Conservation (phyloP, 495 filamentous ascomycete genomes). For the Bathelium albidoporum region DNA sequence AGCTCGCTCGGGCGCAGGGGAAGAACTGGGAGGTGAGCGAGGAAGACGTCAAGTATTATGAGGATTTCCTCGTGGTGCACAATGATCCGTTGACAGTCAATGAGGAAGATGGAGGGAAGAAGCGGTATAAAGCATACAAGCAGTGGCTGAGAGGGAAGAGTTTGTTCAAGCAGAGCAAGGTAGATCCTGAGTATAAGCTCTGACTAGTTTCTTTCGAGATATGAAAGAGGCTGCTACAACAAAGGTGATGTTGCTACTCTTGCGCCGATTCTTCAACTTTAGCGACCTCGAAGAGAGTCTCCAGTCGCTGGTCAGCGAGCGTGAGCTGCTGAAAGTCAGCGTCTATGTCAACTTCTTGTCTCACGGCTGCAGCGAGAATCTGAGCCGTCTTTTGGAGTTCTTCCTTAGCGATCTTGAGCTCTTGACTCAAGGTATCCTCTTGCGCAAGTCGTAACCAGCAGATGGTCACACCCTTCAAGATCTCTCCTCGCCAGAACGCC, state of each 20-base stretch:
- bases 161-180: constrained; percentile 71
- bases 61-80: constrained; percentile 60
- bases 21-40: constrained; percentile 34
- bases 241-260: neutral
- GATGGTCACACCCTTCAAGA: constrained; percentile 51
- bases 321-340: constrained; percentile 31
- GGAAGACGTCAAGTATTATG: constrained; percentile 64
- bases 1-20: neutral
- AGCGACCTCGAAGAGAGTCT: constrained; percentile 30
- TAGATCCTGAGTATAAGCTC: constrained; percentile 33
- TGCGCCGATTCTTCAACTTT: neutral
- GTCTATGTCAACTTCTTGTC: constrained; percentile 24
- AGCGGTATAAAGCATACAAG: constrained; percentile 88
- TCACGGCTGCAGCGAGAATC: constrained; percentile 30
- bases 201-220: neutral
- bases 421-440: constrained; percentile 26
- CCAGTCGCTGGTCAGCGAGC: constrained; percentile 34
- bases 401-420: constrained; percentile 30
- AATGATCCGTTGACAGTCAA: constrained; percentile 83
- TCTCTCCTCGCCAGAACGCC: constrained; percentile 52
- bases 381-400: constrained; percentile 38
- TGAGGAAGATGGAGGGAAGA: constrained; percentile 74
- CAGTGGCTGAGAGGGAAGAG: constrained; percentile 92
- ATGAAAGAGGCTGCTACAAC: neutral
- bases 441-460: constrained; percentile 57